A percentile compares a stretch with the other conserved stretches of the same genome.
Evolutionary conservation across 805 yeast species (phyloP).

Genomic region (Zygosaccharomyces rouxii): DNA sequence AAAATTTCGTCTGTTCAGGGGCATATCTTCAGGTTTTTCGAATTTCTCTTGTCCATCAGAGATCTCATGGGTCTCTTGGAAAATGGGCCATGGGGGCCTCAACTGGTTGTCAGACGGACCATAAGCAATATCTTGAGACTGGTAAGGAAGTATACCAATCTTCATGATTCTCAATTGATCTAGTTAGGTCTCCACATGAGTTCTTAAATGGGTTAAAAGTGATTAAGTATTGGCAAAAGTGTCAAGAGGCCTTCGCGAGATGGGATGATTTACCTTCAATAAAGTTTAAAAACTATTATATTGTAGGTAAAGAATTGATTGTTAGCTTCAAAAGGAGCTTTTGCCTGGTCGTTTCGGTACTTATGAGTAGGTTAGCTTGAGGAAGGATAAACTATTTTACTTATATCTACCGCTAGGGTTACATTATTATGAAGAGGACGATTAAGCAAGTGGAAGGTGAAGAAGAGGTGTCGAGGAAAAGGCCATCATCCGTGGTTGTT

Average conservation of each 20-base stretch:
- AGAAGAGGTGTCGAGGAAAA: conserved; percentile 7
- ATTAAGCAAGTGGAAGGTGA: conserved; percentile 7
- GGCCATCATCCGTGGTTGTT: conserved; percentile 25
- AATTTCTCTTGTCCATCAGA: conserved; percentile 11
- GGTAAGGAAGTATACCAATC: conserved; percentile 29
- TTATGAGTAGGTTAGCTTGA: background rate
- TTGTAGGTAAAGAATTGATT: background rate
- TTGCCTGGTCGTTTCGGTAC: background rate
- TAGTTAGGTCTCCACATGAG: background rate
- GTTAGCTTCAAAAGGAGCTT: background rate
- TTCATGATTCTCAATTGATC: conserved; percentile 18
- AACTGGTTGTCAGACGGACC: conserved; percentile 1
- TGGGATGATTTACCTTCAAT: background rate
- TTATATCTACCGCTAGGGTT: background rate
- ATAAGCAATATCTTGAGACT: conserved; percentile 26
- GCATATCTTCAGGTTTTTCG: conserved; percentile 60
- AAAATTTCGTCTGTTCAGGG: conserved; percentile 74
- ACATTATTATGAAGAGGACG: conserved; percentile 5
- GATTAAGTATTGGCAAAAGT: background rate
- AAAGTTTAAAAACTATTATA: background rate
- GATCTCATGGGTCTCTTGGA: conserved; percentile 17
- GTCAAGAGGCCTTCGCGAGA: background rate
- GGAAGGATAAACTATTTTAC: too few species aligned
- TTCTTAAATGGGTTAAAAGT: background rate
- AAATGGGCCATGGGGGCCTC: conserved; percentile 26